phyloP scores from a whole-genome alignment of 1,284 basidiomycete species.

The Trametes hirsuta region DNA sequence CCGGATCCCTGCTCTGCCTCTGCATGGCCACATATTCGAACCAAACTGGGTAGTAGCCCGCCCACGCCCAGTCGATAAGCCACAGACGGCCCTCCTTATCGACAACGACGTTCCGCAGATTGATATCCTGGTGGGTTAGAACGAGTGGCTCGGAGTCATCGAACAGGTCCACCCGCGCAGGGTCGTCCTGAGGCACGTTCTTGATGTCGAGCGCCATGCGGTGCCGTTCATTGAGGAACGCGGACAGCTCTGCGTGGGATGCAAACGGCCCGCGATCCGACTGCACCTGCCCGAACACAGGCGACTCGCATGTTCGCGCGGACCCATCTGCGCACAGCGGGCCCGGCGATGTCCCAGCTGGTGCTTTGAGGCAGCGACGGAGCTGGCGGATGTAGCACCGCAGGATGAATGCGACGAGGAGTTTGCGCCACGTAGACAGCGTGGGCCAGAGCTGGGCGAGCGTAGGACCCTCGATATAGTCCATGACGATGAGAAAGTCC shows the following conservation, averaged over 20 bases:
- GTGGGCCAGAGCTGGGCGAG: constrained; percentile 32
- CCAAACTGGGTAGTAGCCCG: constrained; percentile 35
- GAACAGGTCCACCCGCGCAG: too few relatives aligned
- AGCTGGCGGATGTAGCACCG: too few relatives aligned
- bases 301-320: constrained; percentile 17
- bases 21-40: constrained; percentile 21
- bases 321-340: constrained; percentile 4
- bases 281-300: constrained; percentile 7
- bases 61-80: constrained; percentile 34
- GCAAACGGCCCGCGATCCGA: constrained; percentile 16
- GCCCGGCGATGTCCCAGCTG: too few relatives aligned
- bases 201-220: too few relatives aligned
- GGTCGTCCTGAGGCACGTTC: too few relatives aligned
- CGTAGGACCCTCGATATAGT: constrained; percentile 29
- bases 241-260: constrained; percentile 15
- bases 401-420: constrained; percentile 31
- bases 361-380: too few relatives aligned
- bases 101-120: too few relatives aligned
- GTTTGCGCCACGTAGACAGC: constrained; percentile 25
- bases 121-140: too few relatives aligned
- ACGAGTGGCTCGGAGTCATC: too few relatives aligned
- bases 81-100: constrained; percentile 31
- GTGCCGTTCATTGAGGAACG: constrained; percentile 20
- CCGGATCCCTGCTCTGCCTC: not conserved
- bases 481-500: constrained; percentile 25